phyloP scores from a whole-genome alignment of 768 basidiomycete species.

The Termitomyces sp. region DNA sequence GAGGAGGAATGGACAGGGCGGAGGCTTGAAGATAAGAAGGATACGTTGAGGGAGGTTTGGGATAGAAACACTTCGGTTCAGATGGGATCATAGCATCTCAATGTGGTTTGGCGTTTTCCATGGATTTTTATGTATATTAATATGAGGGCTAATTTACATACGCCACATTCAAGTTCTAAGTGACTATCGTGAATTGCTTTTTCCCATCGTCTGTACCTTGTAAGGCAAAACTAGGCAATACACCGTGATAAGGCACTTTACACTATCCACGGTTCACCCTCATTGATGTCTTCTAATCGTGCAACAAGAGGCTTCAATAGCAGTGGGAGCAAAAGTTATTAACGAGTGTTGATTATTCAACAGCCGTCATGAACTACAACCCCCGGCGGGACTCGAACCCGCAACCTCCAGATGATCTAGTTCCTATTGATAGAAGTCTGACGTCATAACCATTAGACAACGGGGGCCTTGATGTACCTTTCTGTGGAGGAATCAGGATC shows the following conservation, averaged over 20 bases:
- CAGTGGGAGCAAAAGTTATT: too few species aligned
- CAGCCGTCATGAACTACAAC: conserved; percentile 42
- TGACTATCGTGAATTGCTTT: not conserved
- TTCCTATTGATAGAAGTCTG: conserved; percentile 63
- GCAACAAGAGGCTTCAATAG: not conserved
- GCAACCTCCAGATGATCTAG: conserved; percentile 69
- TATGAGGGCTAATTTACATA: not conserved
- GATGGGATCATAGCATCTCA: not conserved
- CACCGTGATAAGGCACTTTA: too few species aligned
- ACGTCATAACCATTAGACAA: conserved; percentile 92
- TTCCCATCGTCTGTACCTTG: not conserved
- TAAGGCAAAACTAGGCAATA: too few species aligned
- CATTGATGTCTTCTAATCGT: not conserved
- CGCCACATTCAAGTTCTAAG: not conserved
- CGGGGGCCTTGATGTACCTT: conserved; percentile 45
- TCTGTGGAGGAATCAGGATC: not conserved
- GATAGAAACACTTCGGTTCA: conserved; percentile 7
- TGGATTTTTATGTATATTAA: not conserved
- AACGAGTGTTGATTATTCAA: too few species aligned
- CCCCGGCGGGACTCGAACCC: conserved; percentile 86
- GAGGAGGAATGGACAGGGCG: conserved; percentile 30
- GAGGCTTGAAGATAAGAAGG: conserved; percentile 16
- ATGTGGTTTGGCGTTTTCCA: not conserved
- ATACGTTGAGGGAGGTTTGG: conserved; percentile 14
- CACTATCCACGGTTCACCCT: too few species aligned